Base-by-base conservation (phyloP, 208 protist genomes). In the Leishmania guyanensis region DNA sequence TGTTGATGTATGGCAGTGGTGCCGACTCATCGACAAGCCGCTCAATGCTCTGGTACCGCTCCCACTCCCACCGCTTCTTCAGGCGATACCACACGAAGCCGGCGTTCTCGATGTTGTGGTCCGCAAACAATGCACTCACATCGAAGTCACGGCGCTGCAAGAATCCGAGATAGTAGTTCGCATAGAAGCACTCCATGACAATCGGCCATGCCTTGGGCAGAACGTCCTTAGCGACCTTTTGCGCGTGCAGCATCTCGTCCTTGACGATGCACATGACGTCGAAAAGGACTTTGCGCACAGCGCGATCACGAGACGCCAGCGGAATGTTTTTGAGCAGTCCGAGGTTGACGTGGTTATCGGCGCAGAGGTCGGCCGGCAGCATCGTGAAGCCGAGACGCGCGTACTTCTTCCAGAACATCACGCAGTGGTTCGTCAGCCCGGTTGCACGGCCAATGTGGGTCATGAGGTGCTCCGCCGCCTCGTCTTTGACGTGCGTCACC, bases 381-480 rank as follows among this genome's bases (percentile, higher is more conserved):
- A 97, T 94, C 46, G 93, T 97, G 75, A 95, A 93, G 72, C 94
- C 94, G 70, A 96, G 91, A 62, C 86, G 85, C 39, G 93, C 94
- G 88, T 97, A 97, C 84, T 97, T 96, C 62, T 96, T 96, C 93
- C 94, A 97, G 72, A 96, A 95, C 94, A 97, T 95, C 26, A 97
- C 94, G 83, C 93, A 95, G 84, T 97, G 94, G 60, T 90, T 91
- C 26, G 93, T 95, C 43, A 97, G 86, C 0, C 94, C 94, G 33
- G 88, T 92, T 33, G 94, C 94, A 56, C 94, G 89, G 64, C 92
- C 93, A 77, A 97, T 93, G 83, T 97, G 94, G 48, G 89, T 88
- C 93, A 97, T 88, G 78, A 94, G 84, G 78, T 97, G 93, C 87
- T 95, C 92, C 53, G 94, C 90, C 60, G 83, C 81, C 81, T 96